Percentiles rank a stretch among this genome's conserved stretches.
These are phyloP conservation scores for Gamarada debralockiae DNA, from an alignment of 495 filamentous ascomycete genomes.

Conservation along the genomic window DNA sequence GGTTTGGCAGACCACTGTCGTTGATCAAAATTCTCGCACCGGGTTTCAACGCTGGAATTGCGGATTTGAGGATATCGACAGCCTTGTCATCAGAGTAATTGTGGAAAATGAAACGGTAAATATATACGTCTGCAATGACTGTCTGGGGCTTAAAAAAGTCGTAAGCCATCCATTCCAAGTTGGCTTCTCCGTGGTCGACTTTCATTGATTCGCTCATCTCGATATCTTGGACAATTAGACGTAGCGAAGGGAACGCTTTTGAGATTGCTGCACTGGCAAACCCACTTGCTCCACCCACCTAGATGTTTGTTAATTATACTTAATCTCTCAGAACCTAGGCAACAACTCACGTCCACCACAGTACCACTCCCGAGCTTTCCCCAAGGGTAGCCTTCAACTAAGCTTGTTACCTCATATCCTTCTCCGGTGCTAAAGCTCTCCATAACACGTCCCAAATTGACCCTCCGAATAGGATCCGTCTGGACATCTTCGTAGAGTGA, in stretches of 20 bases:
- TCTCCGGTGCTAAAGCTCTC: no score
- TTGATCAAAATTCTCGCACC: conserved; percentile 39
- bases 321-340: no score
- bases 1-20: conserved; percentile 36
- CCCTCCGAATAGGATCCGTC: no score
- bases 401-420: no score
- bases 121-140: conserved; percentile 41
- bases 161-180: conserved; percentile 35
- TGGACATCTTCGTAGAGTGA: no score
- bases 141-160: conserved; percentile 44
- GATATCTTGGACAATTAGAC: conserved; percentile 30
- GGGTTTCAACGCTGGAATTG: conserved; percentile 38
- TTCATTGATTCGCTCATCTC: conserved; percentile 7
- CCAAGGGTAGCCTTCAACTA: no score
- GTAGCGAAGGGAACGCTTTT: conserved; percentile 24
- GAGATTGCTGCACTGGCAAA: conserved; percentile 27
- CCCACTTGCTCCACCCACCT: conserved; percentile 34
- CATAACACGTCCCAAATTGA: no score
- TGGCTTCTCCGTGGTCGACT: conserved; percentile 12
- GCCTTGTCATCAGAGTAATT: conserved; percentile 38
- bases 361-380: no score
- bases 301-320: no score
- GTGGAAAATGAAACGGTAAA: conserved; percentile 46
- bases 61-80: conserved; percentile 32
- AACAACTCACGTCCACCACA: no score